A percentile compares a stretch with the other conserved stretches of the same genome.
These are phyloP conservation scores for Rhodofomes roseus DNA, from an alignment of 1,284 basidiomycete genomes.

Conservation along the genomic window DNA sequence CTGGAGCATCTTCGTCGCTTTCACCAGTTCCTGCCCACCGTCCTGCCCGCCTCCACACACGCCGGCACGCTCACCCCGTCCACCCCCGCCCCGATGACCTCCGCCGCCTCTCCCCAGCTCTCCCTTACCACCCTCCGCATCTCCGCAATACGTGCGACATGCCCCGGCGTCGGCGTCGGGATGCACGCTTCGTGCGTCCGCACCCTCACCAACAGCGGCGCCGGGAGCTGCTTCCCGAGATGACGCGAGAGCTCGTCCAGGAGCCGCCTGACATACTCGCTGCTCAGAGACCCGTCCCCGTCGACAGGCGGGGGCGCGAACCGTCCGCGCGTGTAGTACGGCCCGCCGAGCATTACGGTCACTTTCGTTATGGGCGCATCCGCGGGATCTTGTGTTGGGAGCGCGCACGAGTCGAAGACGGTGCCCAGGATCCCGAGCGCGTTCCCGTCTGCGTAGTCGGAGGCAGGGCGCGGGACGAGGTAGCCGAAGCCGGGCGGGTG, in stretches of 20 bases:
- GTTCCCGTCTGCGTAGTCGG: constrained; percentile 44
- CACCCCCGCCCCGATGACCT: constrained; percentile 84
- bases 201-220: constrained; percentile 55
- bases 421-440: constrained; percentile 68
- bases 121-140: constrained; percentile 44
- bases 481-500: constrained; percentile 92
- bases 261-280: constrained; percentile 35
- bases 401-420: constrained; percentile 80
- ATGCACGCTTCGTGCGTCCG: constrained; percentile 74
- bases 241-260: constrained; percentile 49
- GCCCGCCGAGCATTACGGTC: constrained; percentile 92
- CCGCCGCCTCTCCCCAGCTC: constrained; percentile 57
- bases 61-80: constrained; percentile 90
- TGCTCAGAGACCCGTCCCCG: constrained; percentile 22
- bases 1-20: too few relatives aligned
- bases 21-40: constrained; percentile 37
- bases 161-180: constrained; percentile 77
- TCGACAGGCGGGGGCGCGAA: constrained; percentile 24
- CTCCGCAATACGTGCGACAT: constrained; percentile 65
- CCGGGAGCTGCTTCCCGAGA: constrained; percentile 45
- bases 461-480: constrained; percentile 76
- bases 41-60: constrained; percentile 74
- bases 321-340: constrained; percentile 49
- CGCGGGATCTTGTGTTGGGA: constrained; percentile 67
- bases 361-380: constrained; percentile 61